Evolutionary conservation across 148 eudicot genomes (phyloP).

Genomic region (Chenopodium formosanum): DNA sequence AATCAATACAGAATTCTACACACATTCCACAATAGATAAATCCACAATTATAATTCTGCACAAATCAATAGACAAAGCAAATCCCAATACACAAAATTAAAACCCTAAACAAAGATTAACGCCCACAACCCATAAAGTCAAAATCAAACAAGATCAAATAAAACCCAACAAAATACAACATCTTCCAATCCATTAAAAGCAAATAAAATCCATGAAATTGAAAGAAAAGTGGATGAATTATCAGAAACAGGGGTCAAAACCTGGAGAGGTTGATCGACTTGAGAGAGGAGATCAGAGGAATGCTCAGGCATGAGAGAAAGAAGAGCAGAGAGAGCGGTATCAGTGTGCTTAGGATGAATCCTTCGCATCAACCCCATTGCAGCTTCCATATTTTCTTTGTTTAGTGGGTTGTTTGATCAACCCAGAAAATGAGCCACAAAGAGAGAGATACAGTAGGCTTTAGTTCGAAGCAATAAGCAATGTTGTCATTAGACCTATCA

Average conservation of each 20-base stretch:
- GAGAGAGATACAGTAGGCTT: too few species aligned
- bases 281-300: constrained; percentile 94
- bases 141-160: neutral
- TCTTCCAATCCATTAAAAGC: neutral
- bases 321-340: constrained; percentile 83
- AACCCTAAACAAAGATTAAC: constrained; percentile 10
- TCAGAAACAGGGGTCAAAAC: constrained; percentile 28
- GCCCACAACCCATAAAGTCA: neutral
- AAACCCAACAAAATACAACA: neutral
- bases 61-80: too few species aligned
- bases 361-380: constrained; percentile 98
- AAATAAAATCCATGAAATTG: neutral
- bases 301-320: constrained; percentile 74
- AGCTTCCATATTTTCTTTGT: constrained; percentile 60
- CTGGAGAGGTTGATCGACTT: constrained; percentile 99
- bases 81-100: neutral
- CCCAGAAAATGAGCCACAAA: too few species aligned
- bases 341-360: constrained; percentile 77
- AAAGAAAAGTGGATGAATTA: neutral
- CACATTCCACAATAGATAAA: too few species aligned
- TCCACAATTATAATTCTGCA: neutral
- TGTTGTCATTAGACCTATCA: too few species aligned
- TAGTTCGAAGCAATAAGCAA: too few species aligned
- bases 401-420: neutral
- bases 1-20: too few species aligned